These are phyloP conservation scores for Euphorbia tirucalli DNA, from an alignment of 345 rosid genomes.

Conservation along the genomic window DNA sequence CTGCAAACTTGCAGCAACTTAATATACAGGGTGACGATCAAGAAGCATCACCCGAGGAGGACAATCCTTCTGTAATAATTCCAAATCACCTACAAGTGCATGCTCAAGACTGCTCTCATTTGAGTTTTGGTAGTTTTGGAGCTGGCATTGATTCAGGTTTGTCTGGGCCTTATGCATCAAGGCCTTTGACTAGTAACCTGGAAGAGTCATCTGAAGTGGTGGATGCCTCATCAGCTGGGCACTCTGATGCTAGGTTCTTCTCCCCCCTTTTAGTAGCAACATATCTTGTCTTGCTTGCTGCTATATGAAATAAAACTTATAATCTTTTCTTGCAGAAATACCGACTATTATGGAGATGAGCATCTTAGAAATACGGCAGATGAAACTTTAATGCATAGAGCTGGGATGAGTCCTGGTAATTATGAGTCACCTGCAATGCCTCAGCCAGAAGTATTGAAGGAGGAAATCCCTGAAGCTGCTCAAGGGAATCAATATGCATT, in stretches of 20 bases:
- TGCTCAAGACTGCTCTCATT: constrained; percentile 73
- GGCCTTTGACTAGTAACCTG: constrained; percentile 50
- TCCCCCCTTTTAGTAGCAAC: constrained; percentile 4
- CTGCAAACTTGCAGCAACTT: constrained; percentile 56
- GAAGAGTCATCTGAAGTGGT: constrained; percentile 56
- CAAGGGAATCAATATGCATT: constrained; percentile 71
- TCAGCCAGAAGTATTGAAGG: constrained; percentile 59
- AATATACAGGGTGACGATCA: constrained; percentile 54
- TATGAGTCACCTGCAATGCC: constrained; percentile 62
- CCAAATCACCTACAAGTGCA: constrained; percentile 93
- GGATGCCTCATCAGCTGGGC: constrained; percentile 47
- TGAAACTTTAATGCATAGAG: constrained; percentile 49
- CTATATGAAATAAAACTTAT: not conserved
- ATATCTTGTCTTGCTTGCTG: not conserved
- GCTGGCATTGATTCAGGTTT: constrained; percentile 45
- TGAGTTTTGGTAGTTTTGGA: constrained; percentile 98
- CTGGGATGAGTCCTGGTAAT: constrained; percentile 44
- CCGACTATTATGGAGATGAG: constrained; percentile 71
- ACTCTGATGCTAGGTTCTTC: constrained; percentile 60
- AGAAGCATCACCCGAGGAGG: constrained; percentile 52
- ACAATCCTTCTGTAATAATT: constrained; percentile 73
- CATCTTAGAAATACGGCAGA: constrained; percentile 56
- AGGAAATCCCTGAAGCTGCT: constrained; percentile 55
- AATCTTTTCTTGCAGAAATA: constrained; percentile 45
- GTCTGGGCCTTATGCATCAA: constrained; percentile 52